Evolutionary conservation across 441 rosid species (phyloP).

Genomic region (Metrosideros polymorpha): DNA sequence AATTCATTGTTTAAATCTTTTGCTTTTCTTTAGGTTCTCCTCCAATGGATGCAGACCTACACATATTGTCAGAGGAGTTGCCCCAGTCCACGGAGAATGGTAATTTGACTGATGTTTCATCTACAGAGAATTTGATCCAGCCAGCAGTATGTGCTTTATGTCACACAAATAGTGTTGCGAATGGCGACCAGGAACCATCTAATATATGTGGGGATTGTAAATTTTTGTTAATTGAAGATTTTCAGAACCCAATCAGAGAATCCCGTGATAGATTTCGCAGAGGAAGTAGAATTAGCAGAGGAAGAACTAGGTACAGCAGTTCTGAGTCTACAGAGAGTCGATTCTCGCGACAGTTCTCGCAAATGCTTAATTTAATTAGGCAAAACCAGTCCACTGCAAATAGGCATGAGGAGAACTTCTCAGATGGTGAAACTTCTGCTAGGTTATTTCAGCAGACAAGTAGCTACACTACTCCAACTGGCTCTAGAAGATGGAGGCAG

Average conservation of each 20-base stretch:
- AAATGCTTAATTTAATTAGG: conserved; percentile 39
- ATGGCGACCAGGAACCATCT: conserved; percentile 28
- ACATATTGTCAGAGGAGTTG: neutral
- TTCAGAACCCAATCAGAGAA: conserved; percentile 34
- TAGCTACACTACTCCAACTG: conserved; percentile 47
- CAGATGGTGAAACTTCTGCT: conserved; percentile 27
- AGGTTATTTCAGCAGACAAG: conserved; percentile 29
- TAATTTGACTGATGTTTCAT: neutral
- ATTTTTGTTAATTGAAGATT: conserved; percentile 67
- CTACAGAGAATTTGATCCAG: conserved; percentile 2
- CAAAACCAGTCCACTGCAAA: conserved; percentile 37
- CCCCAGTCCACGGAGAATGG: neutral
- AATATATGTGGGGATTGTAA: conserved; percentile 79
- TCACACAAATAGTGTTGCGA: conserved; percentile 35
- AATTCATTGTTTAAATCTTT: neutral
- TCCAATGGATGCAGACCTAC: neutral
- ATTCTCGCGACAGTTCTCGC: conserved; percentile 51
- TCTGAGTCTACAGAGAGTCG: conserved; percentile 51
- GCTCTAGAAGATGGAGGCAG: conserved; percentile 56
- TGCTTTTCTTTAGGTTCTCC: neutral
- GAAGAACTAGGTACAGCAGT: conserved; percentile 33
- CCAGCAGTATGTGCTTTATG: conserved; percentile 49
- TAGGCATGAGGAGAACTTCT: conserved; percentile 30
- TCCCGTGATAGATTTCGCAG: conserved; percentile 24
- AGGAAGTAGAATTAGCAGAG: conserved; percentile 25